Percentiles rank a stretch among this genome's conserved stretches.
Conservation (phyloP, 306 rosid genomes). For the Comarum palustre region DNA sequence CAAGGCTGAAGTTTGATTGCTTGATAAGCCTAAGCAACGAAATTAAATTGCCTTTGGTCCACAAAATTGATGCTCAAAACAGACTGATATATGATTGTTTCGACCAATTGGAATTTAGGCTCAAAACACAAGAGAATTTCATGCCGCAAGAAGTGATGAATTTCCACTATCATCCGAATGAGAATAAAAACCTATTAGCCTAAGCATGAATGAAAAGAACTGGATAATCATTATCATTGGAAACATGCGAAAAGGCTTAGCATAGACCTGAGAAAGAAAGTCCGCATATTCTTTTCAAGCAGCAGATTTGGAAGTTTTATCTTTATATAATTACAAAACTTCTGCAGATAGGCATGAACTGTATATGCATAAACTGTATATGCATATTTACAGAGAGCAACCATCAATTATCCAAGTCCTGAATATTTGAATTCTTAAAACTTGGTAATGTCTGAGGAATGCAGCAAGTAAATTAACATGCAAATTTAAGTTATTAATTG, state of each 20-base stretch:
- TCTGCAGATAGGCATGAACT: background rate
- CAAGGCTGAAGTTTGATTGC: conserved; percentile 15
- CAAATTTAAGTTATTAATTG: too few relatives aligned
- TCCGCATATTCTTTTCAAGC: background rate
- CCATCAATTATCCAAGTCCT: background rate
- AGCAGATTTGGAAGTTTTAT: background rate
- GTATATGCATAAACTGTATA: background rate
- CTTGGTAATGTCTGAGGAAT: background rate
- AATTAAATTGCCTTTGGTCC: conserved; percentile 16
- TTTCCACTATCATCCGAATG: background rate
- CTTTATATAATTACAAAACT: background rate
- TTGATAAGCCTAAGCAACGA: conserved; percentile 21
- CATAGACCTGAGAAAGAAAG: background rate
- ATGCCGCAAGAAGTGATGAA: background rate
- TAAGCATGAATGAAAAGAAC: background rate
- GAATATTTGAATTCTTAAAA: background rate
- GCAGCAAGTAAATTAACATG: background rate
- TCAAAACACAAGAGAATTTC: background rate
- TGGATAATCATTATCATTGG: background rate
- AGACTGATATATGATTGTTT: conserved; percentile 2
- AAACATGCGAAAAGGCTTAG: background rate
- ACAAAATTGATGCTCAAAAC: conserved; percentile 13
- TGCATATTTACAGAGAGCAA: background rate
- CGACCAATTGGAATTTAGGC: background rate
- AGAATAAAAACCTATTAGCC: background rate